A percentile compares a stretch with the other conserved stretches of the same genome.
Evolutionary conservation across 2,329 filamentous ascomycete species (phyloP).

Genomic region (Didymosphaeria variabile): DNA sequence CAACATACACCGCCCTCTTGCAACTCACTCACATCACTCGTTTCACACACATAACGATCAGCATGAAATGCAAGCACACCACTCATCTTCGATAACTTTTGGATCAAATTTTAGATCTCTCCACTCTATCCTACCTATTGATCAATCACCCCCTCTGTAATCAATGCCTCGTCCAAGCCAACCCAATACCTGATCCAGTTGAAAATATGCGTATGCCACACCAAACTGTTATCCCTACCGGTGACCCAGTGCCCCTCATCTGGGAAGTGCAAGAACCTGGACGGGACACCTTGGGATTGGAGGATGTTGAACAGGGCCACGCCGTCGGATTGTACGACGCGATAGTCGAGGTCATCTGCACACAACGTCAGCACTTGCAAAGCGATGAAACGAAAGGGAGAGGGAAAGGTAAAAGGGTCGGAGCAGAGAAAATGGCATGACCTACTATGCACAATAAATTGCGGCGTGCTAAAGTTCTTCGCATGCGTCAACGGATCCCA

Average conservation of each 20-base stretch:
- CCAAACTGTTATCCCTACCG: conserved; percentile 86
- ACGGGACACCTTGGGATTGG: conserved; percentile 78
- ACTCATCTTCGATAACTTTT: too few species aligned
- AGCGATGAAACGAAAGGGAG: background rate
- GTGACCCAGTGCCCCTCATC: conserved; percentile 84
- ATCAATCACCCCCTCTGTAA: conserved; percentile 42
- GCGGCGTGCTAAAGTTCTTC: conserved; percentile 81
- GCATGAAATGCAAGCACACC: too few species aligned
- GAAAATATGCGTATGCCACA: conserved; percentile 75
- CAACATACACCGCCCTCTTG: too few species aligned
- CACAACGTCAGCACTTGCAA: background rate
- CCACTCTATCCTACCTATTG: conserved; percentile 26
- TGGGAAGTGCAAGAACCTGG: conserved; percentile 80
- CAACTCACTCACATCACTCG: too few species aligned
- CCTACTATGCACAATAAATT: conserved; percentile 81
- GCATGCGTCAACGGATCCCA: conserved; percentile 68
- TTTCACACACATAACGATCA: too few species aligned
- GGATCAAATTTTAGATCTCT: background rate
- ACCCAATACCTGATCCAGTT: conserved; percentile 49
- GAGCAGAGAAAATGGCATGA: conserved; percentile 33
- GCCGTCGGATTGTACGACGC: conserved; percentile 85
- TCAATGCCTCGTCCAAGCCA: conserved; percentile 41
- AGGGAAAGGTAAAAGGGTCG: conserved; percentile 4
- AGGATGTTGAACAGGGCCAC: conserved; percentile 85
- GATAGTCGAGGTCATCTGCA: conserved; percentile 77